These are phyloP conservation scores for Acrocalymma vagum DNA, from an alignment of 2,329 filamentous ascomycete genomes.

Conservation along the genomic window DNA sequence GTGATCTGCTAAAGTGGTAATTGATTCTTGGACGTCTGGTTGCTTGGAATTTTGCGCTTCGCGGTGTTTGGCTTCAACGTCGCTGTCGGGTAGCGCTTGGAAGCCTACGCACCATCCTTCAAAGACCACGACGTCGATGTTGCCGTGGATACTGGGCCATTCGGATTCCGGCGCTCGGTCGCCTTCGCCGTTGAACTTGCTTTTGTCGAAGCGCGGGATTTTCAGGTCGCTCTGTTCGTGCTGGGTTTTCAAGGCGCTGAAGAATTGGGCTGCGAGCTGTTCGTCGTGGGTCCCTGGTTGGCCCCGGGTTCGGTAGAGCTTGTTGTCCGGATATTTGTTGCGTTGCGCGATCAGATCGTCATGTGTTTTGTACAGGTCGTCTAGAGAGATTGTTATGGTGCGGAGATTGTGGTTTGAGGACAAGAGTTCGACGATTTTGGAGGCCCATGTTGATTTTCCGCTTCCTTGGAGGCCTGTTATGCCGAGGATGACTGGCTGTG, in stretches of 20 bases:
- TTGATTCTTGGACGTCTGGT: no score
- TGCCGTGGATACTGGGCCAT: conserved; percentile 69
- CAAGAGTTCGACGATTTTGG: conserved; percentile 41
- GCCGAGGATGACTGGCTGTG: conserved; percentile 81
- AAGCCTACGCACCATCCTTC: conserved; percentile 95
- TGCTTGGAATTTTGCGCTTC: conserved; percentile 60
- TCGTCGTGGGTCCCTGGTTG: conserved; percentile 88
- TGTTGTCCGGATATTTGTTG: conserved; percentile 71
- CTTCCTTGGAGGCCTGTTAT: conserved; percentile 92
- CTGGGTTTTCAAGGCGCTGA: conserved; percentile 64
- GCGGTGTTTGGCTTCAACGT: conserved; percentile 63
- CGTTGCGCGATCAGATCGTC: conserved; percentile 72
- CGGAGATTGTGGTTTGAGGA: conserved; percentile 29
- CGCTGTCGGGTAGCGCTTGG: conserved; percentile 66
- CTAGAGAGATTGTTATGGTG: conserved; percentile 59
- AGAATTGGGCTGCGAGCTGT: conserved; percentile 68
- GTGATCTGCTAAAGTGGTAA: conserved; percentile 62
- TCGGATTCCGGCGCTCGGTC: conserved; percentile 71
- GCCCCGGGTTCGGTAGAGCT: conserved; percentile 80
- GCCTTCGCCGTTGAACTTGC: conserved; percentile 76
- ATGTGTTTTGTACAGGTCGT: conserved; percentile 87
- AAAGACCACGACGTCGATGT: conserved; percentile 75
- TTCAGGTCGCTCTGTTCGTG: conserved; percentile 57
- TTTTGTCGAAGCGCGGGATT: conserved; percentile 87
- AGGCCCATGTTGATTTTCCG: conserved; percentile 87